Evolutionary conservation across 2,329 filamentous ascomycete genomes (phyloP), one percentile per base, ranked within the genome.

Genomic region (Cercospora sp.): DNA sequence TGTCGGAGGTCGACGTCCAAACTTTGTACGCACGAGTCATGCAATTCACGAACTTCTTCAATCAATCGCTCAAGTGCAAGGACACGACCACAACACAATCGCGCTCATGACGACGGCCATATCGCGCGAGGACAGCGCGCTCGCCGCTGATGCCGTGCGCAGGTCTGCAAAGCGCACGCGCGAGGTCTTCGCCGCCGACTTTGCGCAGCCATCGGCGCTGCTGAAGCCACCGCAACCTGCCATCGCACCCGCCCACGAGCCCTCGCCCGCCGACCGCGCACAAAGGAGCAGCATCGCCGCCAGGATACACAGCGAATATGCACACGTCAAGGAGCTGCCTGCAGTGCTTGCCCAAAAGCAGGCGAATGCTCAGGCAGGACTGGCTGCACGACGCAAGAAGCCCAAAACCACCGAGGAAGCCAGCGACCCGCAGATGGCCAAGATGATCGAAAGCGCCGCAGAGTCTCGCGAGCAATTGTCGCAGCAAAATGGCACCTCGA

Each of bases 271-370:
- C 42, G 79, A 83, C 12, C 75, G 79, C 60, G 80, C 83, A 55
- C 81, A 84, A 67, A 79, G 79, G 69, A 78, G 83, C 57, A 81
- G 82, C 61, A 81, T 89, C 55, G 81, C 85, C 31, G 80, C 85
- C 64, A 87, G 90, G 59, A 88, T 91, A 76, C 84, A 85, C 63
- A 84, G 84, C 75, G 93, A 97, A 82, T 97, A 97, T 80, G 87
- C 89, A 73, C 84, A 89, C 75, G 90, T 95, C 23, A 88, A 89
- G 77, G 90, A 91, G 70, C 85, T 97, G 3, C 94, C 94, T 5
- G 87, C 90, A 23, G 88, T 88, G 1, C 85, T 97, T 20, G 91
- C 91, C 40, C 90, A 91, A 23, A 95, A 94, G 78, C 90, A 94
- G 79, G 90, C 91, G 13, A 87, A 84, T 74, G 85, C 87, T 42